These are phyloP conservation scores for Tolypocladium ovalisporum DNA, from an alignment of 2,329 filamentous ascomycete species.

Conservation along the genomic window DNA sequence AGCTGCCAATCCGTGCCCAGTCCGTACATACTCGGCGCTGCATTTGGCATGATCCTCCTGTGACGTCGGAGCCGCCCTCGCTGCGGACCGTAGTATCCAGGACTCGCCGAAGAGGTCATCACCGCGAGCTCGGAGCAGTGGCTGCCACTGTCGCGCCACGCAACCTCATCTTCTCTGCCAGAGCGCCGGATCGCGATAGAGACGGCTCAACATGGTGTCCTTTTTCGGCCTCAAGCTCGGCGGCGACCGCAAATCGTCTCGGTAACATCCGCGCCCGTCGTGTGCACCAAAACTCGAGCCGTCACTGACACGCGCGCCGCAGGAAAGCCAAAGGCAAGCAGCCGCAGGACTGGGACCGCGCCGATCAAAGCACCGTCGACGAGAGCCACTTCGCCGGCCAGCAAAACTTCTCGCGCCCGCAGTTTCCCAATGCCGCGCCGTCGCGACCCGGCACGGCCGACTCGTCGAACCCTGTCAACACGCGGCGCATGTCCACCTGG, in stretches of 20 bases:
- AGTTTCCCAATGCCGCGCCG: conserved; percentile 10
- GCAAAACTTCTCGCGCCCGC: conserved; percentile 23
- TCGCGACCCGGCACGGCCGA: conserved; percentile 29
- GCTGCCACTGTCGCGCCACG: background rate
- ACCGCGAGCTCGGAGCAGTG: background rate
- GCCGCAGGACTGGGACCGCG: conserved; percentile 16
- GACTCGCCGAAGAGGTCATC: background rate
- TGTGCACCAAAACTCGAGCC: background rate
- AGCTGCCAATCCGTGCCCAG: background rate
- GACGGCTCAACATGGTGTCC: conserved; percentile 35
- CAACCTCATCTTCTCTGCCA: background rate
- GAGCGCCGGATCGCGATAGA: background rate
- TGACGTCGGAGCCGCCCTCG: background rate
- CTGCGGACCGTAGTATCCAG: background rate
- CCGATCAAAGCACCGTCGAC: conserved; percentile 21
- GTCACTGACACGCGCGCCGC: conserved; percentile 3
- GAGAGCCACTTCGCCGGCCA: conserved; percentile 26
- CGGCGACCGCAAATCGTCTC: conserved; percentile 45
- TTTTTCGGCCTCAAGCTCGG: conserved; percentile 48
- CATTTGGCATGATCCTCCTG: background rate
- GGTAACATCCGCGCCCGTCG: conserved; percentile 19
- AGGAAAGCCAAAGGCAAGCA: conserved; percentile 12
- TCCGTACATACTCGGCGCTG: too few species aligned
- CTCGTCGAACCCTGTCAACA: conserved; percentile 14
- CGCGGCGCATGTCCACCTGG: conserved; percentile 14